Conservation (phyloP, 345 rosid genomes). For the Brassica incana region DNA sequence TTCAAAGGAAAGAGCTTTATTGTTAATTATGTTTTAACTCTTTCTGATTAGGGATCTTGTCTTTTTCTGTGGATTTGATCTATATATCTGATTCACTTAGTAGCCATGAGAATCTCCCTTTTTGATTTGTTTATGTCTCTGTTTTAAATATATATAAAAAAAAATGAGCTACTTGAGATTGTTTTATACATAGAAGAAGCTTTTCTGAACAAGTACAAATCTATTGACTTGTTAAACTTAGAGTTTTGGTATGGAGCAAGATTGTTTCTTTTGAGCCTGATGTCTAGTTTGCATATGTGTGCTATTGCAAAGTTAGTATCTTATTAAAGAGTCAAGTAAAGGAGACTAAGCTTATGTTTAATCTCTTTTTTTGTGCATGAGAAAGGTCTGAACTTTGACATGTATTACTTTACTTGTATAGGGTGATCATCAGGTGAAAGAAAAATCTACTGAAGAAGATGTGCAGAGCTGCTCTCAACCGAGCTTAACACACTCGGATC, state of each 20-base stretch:
- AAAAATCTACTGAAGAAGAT: conserved; percentile 43
- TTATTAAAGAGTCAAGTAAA: not conserved
- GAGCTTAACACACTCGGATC: conserved; percentile 57
- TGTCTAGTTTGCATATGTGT: not conserved
- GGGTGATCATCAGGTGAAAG: conserved; percentile 46
- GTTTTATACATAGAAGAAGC: not conserved
- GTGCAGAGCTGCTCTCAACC: conserved; percentile 47
- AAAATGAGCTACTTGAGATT: conserved; percentile 13
- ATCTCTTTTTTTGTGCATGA: not conserved
- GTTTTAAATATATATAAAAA: not conserved
- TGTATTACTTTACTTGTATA: conserved; percentile 29
- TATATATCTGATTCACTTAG: conserved; percentile 20
- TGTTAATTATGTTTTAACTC: not conserved
- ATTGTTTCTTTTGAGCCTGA: not conserved
- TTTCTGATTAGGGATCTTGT: not conserved
- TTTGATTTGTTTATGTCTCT: conserved; percentile 17
- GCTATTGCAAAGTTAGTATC: conserved; percentile 1
- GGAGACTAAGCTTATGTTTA: not conserved
- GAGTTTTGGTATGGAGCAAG: conserved; percentile 8
- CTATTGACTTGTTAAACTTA: not conserved
- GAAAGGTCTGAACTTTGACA: not conserved
- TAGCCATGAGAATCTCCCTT: conserved; percentile 10
- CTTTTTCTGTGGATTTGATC: conserved; percentile 25
- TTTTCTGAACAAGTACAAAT: not conserved
- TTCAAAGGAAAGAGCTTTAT: conserved; percentile 4